These are phyloP conservation scores for Talaromyces rugulosus DNA, from an alignment of 2,329 filamentous ascomycete genomes.

Conservation along the genomic window DNA sequence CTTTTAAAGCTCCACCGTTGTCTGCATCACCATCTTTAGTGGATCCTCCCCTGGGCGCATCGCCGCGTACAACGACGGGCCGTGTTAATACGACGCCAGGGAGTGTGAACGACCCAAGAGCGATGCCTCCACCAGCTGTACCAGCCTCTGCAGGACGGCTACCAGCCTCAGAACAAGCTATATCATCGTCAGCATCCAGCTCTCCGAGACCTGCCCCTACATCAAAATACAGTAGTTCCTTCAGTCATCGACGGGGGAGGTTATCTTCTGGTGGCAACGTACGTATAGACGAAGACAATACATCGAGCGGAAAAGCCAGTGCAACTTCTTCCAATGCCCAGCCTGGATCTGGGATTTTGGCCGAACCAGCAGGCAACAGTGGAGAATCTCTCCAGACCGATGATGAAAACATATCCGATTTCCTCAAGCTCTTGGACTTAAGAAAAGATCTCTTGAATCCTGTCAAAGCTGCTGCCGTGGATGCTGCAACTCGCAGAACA, in stretches of 20 bases:
- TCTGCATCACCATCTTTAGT: constrained; percentile 73
- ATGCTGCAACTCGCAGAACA: constrained; percentile 69
- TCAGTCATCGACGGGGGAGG: constrained; percentile 76
- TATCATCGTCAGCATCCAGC: constrained; percentile 63
- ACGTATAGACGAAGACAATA: constrained; percentile 46
- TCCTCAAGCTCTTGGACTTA: constrained; percentile 81
- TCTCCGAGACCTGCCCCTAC: constrained; percentile 75
- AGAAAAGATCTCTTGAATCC: constrained; percentile 77
- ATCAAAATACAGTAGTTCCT: constrained; percentile 90
- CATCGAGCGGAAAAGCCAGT: constrained; percentile 56
- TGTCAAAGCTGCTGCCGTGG: constrained; percentile 54
- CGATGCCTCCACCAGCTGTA: constrained; percentile 35
- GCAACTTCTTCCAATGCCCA: constrained; percentile 50
- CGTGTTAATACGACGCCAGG: constrained; percentile 31
- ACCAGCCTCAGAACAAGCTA: constrained; percentile 52
- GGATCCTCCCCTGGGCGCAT: constrained; percentile 46
- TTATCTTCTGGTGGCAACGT: constrained; percentile 72
- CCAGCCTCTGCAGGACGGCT: constrained; percentile 34
- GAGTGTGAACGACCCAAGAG: constrained; percentile 36
- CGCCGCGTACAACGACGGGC: constrained; percentile 48
- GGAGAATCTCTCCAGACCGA: constrained; percentile 69
- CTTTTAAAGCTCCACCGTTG: constrained; percentile 94
- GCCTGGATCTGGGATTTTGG: constrained; percentile 74
- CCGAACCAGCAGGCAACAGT: constrained; percentile 62
- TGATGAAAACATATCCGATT: constrained; percentile 90